Conservation (phyloP, 768 basidiomycete genomes). For the Auricularia cornea region DNA sequence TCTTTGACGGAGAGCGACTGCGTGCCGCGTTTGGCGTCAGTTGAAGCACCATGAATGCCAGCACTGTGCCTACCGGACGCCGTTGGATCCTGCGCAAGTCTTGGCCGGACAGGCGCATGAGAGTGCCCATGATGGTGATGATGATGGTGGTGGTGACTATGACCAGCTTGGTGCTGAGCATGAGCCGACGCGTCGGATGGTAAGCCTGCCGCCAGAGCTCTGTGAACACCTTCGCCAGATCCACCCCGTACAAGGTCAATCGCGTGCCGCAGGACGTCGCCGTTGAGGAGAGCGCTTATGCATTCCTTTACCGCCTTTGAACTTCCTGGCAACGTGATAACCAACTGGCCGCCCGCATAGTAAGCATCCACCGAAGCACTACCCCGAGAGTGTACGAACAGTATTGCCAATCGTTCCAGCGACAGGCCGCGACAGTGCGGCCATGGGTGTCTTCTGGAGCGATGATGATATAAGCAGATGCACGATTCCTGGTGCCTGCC, state of each 20-base stretch:
- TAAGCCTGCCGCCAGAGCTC: slow-evolving; percentile 32
- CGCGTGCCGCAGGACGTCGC: slow-evolving; percentile 58
- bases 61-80: slow-evolving; percentile 43
- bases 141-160: slow-evolving; percentile 26
- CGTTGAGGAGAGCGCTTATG: slow-evolving; percentile 49
- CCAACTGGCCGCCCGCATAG: slow-evolving; percentile 28
- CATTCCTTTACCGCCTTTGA: slow-evolving; percentile 80
- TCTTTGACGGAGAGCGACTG: slow-evolving; percentile 65
- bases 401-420: slow-evolving; percentile 63
- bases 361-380: neutral
- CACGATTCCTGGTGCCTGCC: slow-evolving; percentile 51
- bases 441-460: slow-evolving; percentile 65
- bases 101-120: slow-evolving; percentile 38
- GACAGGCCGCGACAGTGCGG: slow-evolving; percentile 74
- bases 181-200: slow-evolving; percentile 9
- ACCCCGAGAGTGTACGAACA: neutral
- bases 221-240: slow-evolving; percentile 51
- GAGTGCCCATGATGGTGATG: slow-evolving; percentile 25
- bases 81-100: slow-evolving; percentile 63
- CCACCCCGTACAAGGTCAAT: slow-evolving; percentile 66
- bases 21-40: neutral
- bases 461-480: slow-evolving; percentile 65
- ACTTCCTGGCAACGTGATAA: slow-evolving; percentile 79
- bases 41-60: neutral
- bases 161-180: slow-evolving; percentile 9